Evolutionary conservation across 2,329 filamentous ascomycete species (phyloP), one percentile per base, ranked within the genome.

Genomic region (Fusarium torulosum): DNA sequence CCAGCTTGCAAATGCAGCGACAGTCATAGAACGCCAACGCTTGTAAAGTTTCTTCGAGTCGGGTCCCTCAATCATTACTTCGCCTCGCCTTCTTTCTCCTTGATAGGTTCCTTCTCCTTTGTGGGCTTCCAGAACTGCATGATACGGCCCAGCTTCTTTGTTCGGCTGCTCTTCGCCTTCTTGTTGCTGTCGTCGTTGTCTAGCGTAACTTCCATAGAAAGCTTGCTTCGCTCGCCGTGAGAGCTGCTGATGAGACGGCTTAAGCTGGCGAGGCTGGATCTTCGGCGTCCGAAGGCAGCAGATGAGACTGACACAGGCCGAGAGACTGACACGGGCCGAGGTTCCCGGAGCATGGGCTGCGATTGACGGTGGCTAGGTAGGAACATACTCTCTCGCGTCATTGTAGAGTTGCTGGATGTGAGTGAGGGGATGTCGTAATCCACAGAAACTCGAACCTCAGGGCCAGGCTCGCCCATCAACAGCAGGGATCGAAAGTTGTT

Each of bases 61-160:
- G 41, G 23, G 50, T 37, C 45, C 51, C 19, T 33, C 51, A 25
- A 45, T 53, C 31, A 55, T 55, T 70, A 77, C n/a, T 71, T 68
- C 35, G 77, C 53, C 33, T 74, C 61, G 4, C 61, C 69, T 37
- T 80, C 75, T 66, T 85, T 84, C 40, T 80, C 76, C 63, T 85
- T 84, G 74, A 85, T 88, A 14, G 84, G 82, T 27, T 80, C 75
- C 64, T 85, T 84, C 42, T 80, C 76, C 63, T 85, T 84, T 73
- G 85, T 88, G 11, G 84, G 82, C 78, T 91, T 92, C 91, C 91
- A 94, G 77, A 94, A 94, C 71, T 90, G 88, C 84, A 93, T 88
- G 81, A 94, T 84, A 51, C 90, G 90, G 75, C 91, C 91, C 37
- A 94, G 79, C 29, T 91, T 86, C 75, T 89, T 91, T 37, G 87